A percentile compares a stretch with the other conserved stretches of the same genome.
Evolutionary conservation across 2,329 filamentous ascomycete genomes (phyloP).

Genomic region (Achaetomium macrosporum): DNA sequence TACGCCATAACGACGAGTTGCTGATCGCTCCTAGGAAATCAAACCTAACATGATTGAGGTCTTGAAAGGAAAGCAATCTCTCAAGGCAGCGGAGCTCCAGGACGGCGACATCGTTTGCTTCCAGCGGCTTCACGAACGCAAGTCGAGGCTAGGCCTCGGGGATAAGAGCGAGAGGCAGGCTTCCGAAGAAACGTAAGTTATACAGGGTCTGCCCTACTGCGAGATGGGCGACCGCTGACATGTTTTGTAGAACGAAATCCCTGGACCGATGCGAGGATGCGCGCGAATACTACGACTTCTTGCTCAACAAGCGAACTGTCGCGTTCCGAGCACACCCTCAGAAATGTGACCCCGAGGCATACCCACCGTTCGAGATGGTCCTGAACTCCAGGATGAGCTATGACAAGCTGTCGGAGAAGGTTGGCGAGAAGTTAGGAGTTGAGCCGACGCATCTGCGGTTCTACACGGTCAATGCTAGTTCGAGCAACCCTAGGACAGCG

Average conservation of each 20-base stretch:
- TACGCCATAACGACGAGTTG: not conserved
- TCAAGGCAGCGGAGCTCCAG: conserved; percentile 89
- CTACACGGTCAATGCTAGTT: conserved; percentile 73
- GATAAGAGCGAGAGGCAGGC: conserved; percentile 37
- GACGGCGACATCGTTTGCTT: conserved; percentile 97
- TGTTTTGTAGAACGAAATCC: conserved; percentile 28
- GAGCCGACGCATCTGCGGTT: conserved; percentile 87
- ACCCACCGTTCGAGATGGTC: conserved; percentile 65
- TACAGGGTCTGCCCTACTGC: no score
- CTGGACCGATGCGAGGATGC: conserved; percentile 62
- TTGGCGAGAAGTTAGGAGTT: conserved; percentile 69
- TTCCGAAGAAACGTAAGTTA: conserved; percentile 31
- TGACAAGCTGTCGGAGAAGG: conserved; percentile 76
- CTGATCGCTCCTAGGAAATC: conserved; percentile 60
- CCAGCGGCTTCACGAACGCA: conserved; percentile 57
- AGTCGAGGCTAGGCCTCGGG: conserved; percentile 35
- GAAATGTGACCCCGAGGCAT: conserved; percentile 50
- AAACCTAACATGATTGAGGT: conserved; percentile 96
- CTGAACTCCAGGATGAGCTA: conserved; percentile 87
- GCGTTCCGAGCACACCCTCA: conserved; percentile 66
- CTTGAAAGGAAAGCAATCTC: conserved; percentile 83
- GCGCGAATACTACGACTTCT: conserved; percentile 85
- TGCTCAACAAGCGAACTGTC: conserved; percentile 75
- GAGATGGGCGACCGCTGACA: conserved; percentile 18
- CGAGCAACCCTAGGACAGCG: conserved; percentile 68